Base-by-base conservation (phyloP, 495 filamentous ascomycete genomes). In the Podospora didyma region DNA sequence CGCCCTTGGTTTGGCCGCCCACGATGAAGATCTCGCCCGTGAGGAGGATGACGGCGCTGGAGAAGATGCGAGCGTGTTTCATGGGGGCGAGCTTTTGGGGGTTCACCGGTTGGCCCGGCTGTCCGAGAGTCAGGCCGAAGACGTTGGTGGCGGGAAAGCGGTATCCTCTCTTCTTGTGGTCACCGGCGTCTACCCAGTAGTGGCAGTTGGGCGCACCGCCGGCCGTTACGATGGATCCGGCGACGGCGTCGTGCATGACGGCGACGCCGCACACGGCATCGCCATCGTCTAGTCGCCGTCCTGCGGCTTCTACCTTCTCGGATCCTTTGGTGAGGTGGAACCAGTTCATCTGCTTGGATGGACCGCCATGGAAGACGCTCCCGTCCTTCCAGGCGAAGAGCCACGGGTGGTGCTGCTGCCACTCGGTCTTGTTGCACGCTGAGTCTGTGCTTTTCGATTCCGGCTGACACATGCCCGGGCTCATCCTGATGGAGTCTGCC, bases 201-300 rank as follows among this genome's bases (percentile, higher is more conserved):
- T 54, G 52, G 42, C 47, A 54, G 44, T 54, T 48, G 24, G 52
- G 42, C 7, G 52, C 52, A 44, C 52, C 52, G 44, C 90, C 89
- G 0, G 86, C 89, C 3, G 85, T 78, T 44, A 93, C 79, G 56
- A 91, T 75, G n/a, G 76, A 71, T 50, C 83, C 75, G 20, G 65
- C 65, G 19, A 62, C 63, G 35, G 82, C 73, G 48, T 80, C 79
- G 49, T 91, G 39, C 52, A 54, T 54, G 52, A 54, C 52, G 47
- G 79, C 79, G 70, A 11, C 19, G 31, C 57, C 57, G 49, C 34
- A 24, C 41, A 54, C 44, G 6, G 81, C 67, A 51, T 87, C 82
- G 0, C 53, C 46, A 54, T 85, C 80, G 44, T 47, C 24, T 20
- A 0, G 1, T 1, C 53, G 53, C 3, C 7, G 5, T 23, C 44